A percentile compares a stretch with the other conserved stretches of the same genome.
These are phyloP conservation scores for Purpureocillium takamizusanense DNA, from an alignment of 2,329 filamentous ascomycete species.

Conservation along the genomic window DNA sequence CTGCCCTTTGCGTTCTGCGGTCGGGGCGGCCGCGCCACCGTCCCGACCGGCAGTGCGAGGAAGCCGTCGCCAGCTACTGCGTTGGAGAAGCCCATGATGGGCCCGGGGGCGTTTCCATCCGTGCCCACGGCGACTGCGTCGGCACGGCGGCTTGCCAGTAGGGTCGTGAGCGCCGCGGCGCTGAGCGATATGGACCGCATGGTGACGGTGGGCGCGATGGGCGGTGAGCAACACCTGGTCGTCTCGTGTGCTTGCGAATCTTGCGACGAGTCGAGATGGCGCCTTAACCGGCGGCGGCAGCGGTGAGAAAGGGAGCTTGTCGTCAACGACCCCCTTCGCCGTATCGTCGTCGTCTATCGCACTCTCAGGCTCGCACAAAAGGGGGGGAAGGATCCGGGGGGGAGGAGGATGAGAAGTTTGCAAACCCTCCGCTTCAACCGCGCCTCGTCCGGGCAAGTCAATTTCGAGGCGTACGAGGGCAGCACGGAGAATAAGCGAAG, in stretches of 20 bases:
- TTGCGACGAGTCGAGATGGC: too few relatives aligned
- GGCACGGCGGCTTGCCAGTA: conserved; percentile 5
- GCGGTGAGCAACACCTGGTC: too few relatives aligned
- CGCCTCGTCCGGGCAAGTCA: too few relatives aligned
- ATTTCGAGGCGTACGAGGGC: too few relatives aligned
- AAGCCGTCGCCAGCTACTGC: conserved; percentile 24
- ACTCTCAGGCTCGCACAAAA: too few relatives aligned
- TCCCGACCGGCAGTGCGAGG: conserved; percentile 25
- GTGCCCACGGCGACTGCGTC: conserved; percentile 2
- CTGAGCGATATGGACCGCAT: conserved; percentile 8
- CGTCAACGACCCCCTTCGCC: too few relatives aligned
- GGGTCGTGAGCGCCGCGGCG: conserved; percentile 6
- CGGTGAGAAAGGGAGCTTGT: too few relatives aligned
- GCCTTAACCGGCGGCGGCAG: too few relatives aligned
- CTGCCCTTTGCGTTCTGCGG: conserved; percentile 9
- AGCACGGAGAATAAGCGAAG: too few relatives aligned
- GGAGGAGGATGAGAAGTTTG: not conserved
- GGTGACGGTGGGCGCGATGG: not conserved
- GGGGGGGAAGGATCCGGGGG: too few relatives aligned
- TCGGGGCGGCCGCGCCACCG: conserved; percentile 14
- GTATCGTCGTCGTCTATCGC: too few relatives aligned
- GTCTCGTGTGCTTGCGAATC: too few relatives aligned
- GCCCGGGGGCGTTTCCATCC: not conserved
- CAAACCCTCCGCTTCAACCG: not conserved
- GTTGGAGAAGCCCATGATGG: conserved; percentile 13